These are phyloP conservation scores for Stagonosporopsis cucurbitacearum DNA, from an alignment of 2,329 filamentous ascomycete genomes.

Conservation along the genomic window DNA sequence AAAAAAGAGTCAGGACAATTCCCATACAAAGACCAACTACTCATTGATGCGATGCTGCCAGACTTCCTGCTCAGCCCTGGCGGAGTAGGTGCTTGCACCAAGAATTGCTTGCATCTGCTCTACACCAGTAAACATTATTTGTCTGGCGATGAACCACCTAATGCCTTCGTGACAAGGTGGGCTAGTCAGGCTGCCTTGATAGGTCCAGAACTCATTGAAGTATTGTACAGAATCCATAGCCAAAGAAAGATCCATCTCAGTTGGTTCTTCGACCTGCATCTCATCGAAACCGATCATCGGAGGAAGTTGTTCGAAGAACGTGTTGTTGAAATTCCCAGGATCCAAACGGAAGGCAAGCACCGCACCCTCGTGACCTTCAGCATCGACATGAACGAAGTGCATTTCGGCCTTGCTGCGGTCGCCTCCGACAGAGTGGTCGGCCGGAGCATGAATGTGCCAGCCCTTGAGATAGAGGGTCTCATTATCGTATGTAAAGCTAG, in stretches of 20 bases:
- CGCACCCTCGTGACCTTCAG: slow-evolving; percentile 50
- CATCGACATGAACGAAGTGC: slow-evolving; percentile 58
- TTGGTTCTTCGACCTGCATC: slow-evolving; percentile 26
- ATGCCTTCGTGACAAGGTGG: slow-evolving; percentile 58
- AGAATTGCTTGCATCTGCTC: slow-evolving; percentile 58
- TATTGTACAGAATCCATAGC: slow-evolving; percentile 48
- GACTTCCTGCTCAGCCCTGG: slow-evolving; percentile 54
- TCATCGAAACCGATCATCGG: slow-evolving; percentile 50
- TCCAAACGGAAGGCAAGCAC: slow-evolving; percentile 58
- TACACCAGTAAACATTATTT: slow-evolving; percentile 53
- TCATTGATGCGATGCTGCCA: slow-evolving; percentile 58
- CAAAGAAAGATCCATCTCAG: slow-evolving; percentile 40
- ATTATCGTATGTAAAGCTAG: slow-evolving; percentile 55
- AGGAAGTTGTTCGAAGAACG: slow-evolving; percentile 55
- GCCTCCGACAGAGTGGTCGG: slow-evolving; percentile 57
- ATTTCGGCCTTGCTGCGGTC: slow-evolving; percentile 56
- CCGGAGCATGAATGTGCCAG: slow-evolving; percentile 61
- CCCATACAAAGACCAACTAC: slow-evolving; percentile 20
- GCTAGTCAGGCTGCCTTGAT: slow-evolving; percentile 56
- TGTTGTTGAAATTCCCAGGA: slow-evolving; percentile 47
- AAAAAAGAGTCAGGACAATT: not conserved
- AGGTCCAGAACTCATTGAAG: slow-evolving; percentile 58
- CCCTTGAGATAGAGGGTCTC: slow-evolving; percentile 57
- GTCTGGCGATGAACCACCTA: slow-evolving; percentile 54
- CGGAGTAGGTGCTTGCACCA: slow-evolving; percentile 54